These are phyloP conservation scores for Phlebopus sp. DNA, from an alignment of 1,284 basidiomycete species.

Conservation along the genomic window DNA sequence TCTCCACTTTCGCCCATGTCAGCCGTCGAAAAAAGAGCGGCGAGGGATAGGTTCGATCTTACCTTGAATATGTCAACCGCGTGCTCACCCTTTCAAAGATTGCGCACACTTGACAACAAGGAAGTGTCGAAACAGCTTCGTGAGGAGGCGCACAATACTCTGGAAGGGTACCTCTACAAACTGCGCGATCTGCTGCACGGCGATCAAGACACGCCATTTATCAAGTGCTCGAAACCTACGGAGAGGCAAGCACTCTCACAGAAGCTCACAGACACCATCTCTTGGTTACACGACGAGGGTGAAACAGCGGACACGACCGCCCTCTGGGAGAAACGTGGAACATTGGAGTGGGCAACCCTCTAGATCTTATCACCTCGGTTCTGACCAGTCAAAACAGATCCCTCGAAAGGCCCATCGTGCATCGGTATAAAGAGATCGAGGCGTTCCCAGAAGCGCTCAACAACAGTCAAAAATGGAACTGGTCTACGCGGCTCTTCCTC, in stretches of 20 bases:
- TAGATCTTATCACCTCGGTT: neutral
- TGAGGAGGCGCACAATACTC: slow-evolving; percentile 89
- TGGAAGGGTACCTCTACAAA: slow-evolving; percentile 92
- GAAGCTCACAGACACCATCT: slow-evolving; percentile 67
- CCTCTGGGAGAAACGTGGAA: slow-evolving; percentile 70
- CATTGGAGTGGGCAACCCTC: slow-evolving; percentile 66
- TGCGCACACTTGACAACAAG: slow-evolving; percentile 75
- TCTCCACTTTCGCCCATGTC: slow-evolving; percentile 71
- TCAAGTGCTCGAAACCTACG: slow-evolving; percentile 69
- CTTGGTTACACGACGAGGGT: slow-evolving; percentile 86
- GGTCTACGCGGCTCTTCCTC: slow-evolving; percentile 78
- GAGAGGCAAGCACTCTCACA: slow-evolving; percentile 70
- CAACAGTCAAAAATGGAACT: slow-evolving; percentile 80
- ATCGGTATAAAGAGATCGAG: slow-evolving; percentile 84
- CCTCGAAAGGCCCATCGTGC: slow-evolving; percentile 79
- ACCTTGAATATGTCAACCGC: neutral
- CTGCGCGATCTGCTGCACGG: slow-evolving; percentile 81
- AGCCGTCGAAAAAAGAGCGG: slow-evolving; percentile 65
- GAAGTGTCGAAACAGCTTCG: slow-evolving; percentile 76
- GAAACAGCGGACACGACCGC: slow-evolving; percentile 78
- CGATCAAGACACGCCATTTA: slow-evolving; percentile 66
- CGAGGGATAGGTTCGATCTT: slow-evolving; percentile 57
- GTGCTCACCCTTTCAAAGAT: slow-evolving; percentile 41
- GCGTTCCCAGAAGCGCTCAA: slow-evolving; percentile 72
- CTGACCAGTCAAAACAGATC: slow-evolving; percentile 42